Evolutionary conservation across 2,329 filamentous ascomycete genomes (phyloP), one percentile per base, ranked within the genome.

Genomic region (Acrocalymma vagum): DNA sequence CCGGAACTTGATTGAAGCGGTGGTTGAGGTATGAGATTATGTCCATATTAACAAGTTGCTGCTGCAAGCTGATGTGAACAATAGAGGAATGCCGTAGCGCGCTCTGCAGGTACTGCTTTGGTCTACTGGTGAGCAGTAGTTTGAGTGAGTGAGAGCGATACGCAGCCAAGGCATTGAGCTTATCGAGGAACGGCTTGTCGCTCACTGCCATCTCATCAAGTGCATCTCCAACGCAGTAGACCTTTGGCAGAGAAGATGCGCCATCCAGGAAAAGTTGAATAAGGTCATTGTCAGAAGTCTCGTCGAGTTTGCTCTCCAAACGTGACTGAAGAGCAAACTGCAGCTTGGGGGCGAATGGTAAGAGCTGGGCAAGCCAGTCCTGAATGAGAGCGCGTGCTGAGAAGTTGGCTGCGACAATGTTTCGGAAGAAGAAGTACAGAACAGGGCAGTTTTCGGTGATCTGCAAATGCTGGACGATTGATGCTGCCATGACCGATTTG

Each of bases 121-220:
- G 73, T 0, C 76, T 71, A 43, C 73, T 77, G 0, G 77, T 78
- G 5, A 77, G 60, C 0, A 77, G 18, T 0, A 78, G 45, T 40
- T 77, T 78, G 41, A 76, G 53, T n/a, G n/a, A n/a, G n/a, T n/a
- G n/a, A n/a, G n/a, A n/a, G n/a, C n/a, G n/a, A n/a, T n/a, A n/a
- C n/a, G n/a, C n/a, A n/a, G n/a, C n/a, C n/a, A n/a, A n/a, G n/a
- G n/a, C n/a, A n/a, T n/a, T n/a, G n/a, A n/a, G n/a, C n/a, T n/a
- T n/a, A n/a, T n/a, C n/a, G n/a, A n/a, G n/a, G n/a, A n/a, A n/a
- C n/a, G n/a, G n/a, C n/a, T n/a, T n/a, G n/a, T n/a, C n/a, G n/a
- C n/a, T n/a, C n/a, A n/a, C n/a, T n/a, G 75, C 70, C 68, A 78
- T 77, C 52, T 79, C 76, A 42, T 79, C 77, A 3, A 78, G 59